Evolutionary conservation across 2,329 filamentous ascomycete species (phyloP), one percentile per base, ranked within the genome.

Genomic region (Hypoxylon sp.): DNA sequence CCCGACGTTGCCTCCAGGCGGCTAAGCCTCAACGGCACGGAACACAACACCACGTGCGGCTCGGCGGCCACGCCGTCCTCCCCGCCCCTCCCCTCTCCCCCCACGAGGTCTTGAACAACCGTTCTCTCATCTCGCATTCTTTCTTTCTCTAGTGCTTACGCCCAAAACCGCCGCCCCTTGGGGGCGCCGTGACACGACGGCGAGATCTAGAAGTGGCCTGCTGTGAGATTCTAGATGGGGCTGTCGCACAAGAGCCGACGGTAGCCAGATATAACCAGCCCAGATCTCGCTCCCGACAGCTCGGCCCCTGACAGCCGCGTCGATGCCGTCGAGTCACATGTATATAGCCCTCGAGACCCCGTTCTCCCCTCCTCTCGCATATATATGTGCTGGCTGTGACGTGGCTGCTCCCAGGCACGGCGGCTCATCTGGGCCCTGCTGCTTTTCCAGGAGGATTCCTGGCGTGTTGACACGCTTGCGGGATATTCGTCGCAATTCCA

Each of bases 221-320:
- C 45, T 31, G 51, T 41, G 15, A 48, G 37, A 33, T 33, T 63
- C 60, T 49, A 55, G 56, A 63, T 52, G 46, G 46, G 52, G 43
- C 60, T 58, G 60, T 63, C 37, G 53, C 49, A 60, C 60, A 47
- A 49, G n/a, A n/a, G 29, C 11, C 24, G 33, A 50, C 3, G 48
- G 29, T 41, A 41, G 43, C 9, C 18, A 48, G 41, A 51, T n/a
- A n/a, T n/a, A n/a, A n/a, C n/a, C n/a, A n/a, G n/a, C n/a, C n/a
- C n/a, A n/a, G n/a, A n/a, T n/a, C n/a, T 48, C 41, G 31, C 20
- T 15, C 10, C 13, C 33, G 29, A n/a, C 18, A 33, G 47, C 23
- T 27, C n/a, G n/a, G 26, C 35, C 35, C n/a, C n/a, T n/a, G n/a
- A 48, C 17, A 17, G 26, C 18, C 26, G 37, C n/a, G 42, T 21